These are phyloP conservation scores for Crinitomyces ghanaensis DNA, from an alignment of 805 yeast species.

Conservation along the genomic window DNA sequence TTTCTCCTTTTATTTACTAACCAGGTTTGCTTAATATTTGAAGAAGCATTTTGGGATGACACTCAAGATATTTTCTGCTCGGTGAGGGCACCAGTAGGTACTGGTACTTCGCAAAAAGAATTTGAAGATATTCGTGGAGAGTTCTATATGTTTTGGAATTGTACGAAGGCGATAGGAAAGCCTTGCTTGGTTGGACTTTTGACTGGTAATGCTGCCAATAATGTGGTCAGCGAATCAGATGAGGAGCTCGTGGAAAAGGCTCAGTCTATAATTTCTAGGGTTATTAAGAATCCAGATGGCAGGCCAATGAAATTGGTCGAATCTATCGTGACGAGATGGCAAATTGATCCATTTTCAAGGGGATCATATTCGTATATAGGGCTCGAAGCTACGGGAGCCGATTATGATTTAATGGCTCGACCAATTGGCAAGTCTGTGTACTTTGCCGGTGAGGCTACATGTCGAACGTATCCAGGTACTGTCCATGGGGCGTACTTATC, in stretches of 20 bases:
- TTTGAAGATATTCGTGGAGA: conserved; percentile 25
- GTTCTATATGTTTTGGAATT: conserved; percentile 30
- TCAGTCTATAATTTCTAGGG: conserved; percentile 19
- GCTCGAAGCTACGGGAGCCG: conserved; percentile 31
- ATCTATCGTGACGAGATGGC: conserved; percentile 57
- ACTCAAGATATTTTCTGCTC: conserved; percentile 24
- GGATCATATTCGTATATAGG: conserved; percentile 60
- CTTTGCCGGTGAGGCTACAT: conserved; percentile 36
- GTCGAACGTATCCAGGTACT: conserved; percentile 31
- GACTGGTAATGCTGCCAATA: conserved; percentile 30
- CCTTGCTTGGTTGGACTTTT: conserved; percentile 30
- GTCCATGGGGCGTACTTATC: conserved; percentile 35
- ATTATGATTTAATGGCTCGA: conserved; percentile 30
- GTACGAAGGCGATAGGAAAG: conserved; percentile 25
- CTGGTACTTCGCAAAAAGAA: conserved; percentile 12
- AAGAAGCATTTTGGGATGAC: conserved; percentile 30
- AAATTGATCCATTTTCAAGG: conserved; percentile 59
- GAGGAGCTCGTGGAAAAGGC: conserved; percentile 26
- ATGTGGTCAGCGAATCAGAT: conserved; percentile 23
- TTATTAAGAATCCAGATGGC: conserved; percentile 15
- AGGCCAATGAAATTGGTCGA: conserved; percentile 23
- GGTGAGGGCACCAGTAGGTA: conserved; percentile 18
- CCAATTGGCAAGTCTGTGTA: conserved; percentile 28
- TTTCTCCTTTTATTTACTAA: neutral
- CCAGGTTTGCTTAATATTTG: conserved; percentile 26